phyloP scores from a whole-genome alignment of 2,329 filamentous ascomycete species.

The Diaporthe batatas region DNA sequence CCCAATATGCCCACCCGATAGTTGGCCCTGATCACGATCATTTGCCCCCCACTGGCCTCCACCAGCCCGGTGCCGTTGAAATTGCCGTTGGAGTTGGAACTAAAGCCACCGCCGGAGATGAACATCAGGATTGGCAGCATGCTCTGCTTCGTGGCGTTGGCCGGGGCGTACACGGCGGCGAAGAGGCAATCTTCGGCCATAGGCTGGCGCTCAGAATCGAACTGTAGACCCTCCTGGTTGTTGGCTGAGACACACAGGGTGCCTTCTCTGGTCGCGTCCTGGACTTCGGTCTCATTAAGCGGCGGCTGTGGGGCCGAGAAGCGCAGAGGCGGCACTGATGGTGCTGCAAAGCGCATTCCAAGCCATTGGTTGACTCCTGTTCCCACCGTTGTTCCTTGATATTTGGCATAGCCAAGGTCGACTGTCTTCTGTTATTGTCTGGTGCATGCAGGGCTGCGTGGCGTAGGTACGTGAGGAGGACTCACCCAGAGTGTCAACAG shows the following conservation, averaged over 20 bases:
- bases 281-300: slow-evolving; percentile 14
- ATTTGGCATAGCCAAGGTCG: slow-evolving; percentile 36
- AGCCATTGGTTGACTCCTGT: slow-evolving; percentile 37
- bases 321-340: slow-evolving; percentile 28
- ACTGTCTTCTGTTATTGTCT: neutral
- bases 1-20: slow-evolving; percentile 39
- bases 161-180: slow-evolving; percentile 35
- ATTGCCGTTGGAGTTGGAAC: slow-evolving; percentile 36
- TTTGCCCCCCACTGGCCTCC: slow-evolving; percentile 35
- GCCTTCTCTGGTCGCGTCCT: slow-evolving; percentile 37
- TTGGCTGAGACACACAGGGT: slow-evolving; percentile 33
- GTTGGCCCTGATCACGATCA: slow-evolving; percentile 35
- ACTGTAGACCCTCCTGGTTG: slow-evolving; percentile 37
- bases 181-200: slow-evolving; percentile 40
- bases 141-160: slow-evolving; percentile 32
- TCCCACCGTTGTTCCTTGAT: slow-evolving; percentile 32
- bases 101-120: slow-evolving; percentile 36
- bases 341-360: slow-evolving; percentile 30
- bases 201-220: slow-evolving; percentile 34
- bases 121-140: slow-evolving; percentile 37
- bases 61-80: slow-evolving; percentile 36
- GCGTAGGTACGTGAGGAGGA: neutral
- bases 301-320: slow-evolving; percentile 34
- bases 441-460: neutral
- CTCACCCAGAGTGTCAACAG: slow-evolving; percentile 23